Percentiles rank a stretch among this genome's conserved stretches.
Conservation (phyloP, 2,329 filamentous ascomycete species). For the Fusarium acutatum region DNA sequence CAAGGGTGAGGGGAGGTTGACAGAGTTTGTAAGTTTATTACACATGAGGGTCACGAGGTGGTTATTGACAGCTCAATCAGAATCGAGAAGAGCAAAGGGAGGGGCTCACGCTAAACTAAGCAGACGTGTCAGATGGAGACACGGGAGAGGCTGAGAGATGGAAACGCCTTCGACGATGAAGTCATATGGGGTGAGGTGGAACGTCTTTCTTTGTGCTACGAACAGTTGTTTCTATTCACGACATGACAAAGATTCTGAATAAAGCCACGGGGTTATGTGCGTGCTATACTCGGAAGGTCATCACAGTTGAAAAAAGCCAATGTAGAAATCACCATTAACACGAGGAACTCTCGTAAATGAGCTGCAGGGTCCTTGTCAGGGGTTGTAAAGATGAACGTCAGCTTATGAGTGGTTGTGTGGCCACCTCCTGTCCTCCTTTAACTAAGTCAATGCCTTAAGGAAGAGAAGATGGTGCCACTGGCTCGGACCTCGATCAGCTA, state of each 20-base stretch:
- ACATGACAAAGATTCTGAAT: neutral
- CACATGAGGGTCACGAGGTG: slow-evolving; percentile 23
- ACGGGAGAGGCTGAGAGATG: slow-evolving; percentile 24
- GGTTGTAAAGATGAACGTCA: slow-evolving; percentile 18
- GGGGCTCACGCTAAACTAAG: slow-evolving; percentile 2
- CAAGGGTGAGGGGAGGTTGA: neutral
- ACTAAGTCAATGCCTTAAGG: neutral
- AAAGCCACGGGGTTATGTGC: neutral
- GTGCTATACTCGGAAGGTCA: neutral
- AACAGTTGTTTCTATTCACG: neutral
- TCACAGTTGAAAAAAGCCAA: slow-evolving; percentile 4
- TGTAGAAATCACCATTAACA: slow-evolving; percentile 14
- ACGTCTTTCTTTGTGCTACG: slow-evolving; percentile 5
- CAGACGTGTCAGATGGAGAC: slow-evolving; percentile 25
- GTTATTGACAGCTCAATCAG: slow-evolving; percentile 13
- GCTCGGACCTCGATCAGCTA: slow-evolving; percentile 2
- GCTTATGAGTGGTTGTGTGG: slow-evolving; percentile 20
- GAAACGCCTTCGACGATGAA: slow-evolving; percentile 15
- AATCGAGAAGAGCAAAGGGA: neutral
- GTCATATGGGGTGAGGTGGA: slow-evolving; percentile 26
- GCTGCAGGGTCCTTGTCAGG: slow-evolving; percentile 19
- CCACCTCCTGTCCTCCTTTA: slow-evolving; percentile 13
- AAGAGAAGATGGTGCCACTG: slow-evolving; percentile 14
- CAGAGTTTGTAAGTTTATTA: slow-evolving; percentile 7
- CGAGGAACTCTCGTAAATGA: slow-evolving; percentile 30